These are phyloP conservation scores for Chytriomyces sp. DNA, from an alignment of 192 early-diverging fungal species.

Conservation along the genomic window DNA sequence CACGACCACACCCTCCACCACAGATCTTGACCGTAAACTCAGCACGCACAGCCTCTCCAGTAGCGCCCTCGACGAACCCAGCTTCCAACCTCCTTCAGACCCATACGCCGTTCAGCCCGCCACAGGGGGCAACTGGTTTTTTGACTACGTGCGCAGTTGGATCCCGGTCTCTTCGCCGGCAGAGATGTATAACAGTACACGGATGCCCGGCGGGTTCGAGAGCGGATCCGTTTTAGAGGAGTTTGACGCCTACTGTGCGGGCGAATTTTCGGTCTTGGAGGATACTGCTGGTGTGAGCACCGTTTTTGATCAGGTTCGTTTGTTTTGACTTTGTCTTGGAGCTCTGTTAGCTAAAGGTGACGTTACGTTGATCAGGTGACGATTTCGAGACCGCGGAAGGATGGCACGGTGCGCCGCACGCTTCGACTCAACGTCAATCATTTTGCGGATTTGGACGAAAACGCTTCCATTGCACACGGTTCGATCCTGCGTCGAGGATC, in stretches of 20 bases:
- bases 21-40: background rate
- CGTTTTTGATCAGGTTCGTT: conserved; percentile 8
- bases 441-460: background rate
- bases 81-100: background rate
- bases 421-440: conserved; percentile 2
- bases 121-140: background rate
- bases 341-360: background rate
- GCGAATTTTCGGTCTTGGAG: background rate
- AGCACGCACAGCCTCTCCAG: conserved; percentile 10
- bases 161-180: background rate
- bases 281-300: background rate
- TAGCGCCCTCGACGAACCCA: background rate
- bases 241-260: background rate
- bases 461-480: background rate
- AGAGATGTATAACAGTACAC: conserved; percentile 11
- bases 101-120: background rate
- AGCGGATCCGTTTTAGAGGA: background rate
- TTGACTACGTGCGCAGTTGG: conserved; percentile 20
- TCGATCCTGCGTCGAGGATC: background rate
- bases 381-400: background rate
- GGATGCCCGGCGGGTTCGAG: conserved; percentile 10
- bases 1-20: background rate
- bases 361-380: background rate
- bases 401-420: conserved; percentile 6
- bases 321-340: background rate